A percentile compares a stretch with the other conserved stretches of the same genome.
Conservation (phyloP, 257 asterid species). For the Phtheirospermum japonicum region DNA sequence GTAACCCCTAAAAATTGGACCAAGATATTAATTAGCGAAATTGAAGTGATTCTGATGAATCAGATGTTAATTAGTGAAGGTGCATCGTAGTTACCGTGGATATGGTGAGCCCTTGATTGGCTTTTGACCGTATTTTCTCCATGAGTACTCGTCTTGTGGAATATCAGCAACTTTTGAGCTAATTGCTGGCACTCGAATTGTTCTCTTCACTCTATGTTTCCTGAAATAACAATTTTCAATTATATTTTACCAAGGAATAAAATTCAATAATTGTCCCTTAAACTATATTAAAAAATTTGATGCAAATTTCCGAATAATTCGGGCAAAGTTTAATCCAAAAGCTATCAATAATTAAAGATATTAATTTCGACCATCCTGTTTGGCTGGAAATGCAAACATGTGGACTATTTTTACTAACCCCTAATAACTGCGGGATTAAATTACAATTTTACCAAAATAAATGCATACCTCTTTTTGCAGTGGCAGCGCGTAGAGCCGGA, state of each 20-base stretch:
- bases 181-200: constrained; percentile 15
- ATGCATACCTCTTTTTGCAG: constrained; percentile 63
- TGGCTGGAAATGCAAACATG: no score
- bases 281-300: no score
- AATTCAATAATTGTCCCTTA: no score
- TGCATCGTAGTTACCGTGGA: constrained; percentile 18
- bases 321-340: no score
- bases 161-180: constrained; percentile 15
- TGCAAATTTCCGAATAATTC: neutral
- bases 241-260: neutral
- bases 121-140: constrained; percentile 28
- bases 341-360: neutral
- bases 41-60: neutral
- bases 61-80: neutral
- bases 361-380: no score
- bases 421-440: no score
- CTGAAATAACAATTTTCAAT: constrained; percentile 6
- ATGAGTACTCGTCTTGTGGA: constrained; percentile 24
- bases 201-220: constrained; percentile 10
- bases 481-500: constrained; percentile 55
- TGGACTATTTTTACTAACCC: no score
- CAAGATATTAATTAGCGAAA: neutral
- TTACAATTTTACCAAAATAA: neutral
- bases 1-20: constrained; percentile 50
- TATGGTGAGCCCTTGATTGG: constrained; percentile 26